Evolutionary conservation across 805 yeast species (phyloP).

Genomic region (Metschnikowia lochheadii): DNA sequence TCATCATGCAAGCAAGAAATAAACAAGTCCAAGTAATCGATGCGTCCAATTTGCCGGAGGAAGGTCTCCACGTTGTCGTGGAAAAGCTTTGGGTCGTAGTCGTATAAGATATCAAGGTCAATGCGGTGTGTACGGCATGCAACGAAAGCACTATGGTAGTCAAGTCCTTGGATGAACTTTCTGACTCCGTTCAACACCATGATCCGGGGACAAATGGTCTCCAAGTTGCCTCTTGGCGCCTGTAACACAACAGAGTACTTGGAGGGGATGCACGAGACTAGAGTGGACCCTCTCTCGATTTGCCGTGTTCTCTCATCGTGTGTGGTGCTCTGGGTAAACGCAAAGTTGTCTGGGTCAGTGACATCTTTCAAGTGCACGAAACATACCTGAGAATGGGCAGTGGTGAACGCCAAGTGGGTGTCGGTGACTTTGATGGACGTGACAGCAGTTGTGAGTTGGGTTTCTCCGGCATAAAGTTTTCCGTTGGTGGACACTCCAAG

Average conservation of each 20-base stretch:
- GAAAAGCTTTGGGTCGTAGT: constrained; percentile 74
- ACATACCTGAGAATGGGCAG: constrained; percentile 79
- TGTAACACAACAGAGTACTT: constrained; percentile 80
- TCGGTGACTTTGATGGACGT: constrained; percentile 78
- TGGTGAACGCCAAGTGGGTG: constrained; percentile 72
- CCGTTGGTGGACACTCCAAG: constrained; percentile 80
- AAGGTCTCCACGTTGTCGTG: constrained; percentile 59
- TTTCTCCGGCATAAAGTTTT: constrained; percentile 60
- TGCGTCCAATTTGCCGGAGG: constrained; percentile 62
- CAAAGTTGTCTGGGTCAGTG: constrained; percentile 34
- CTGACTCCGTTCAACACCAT: constrained; percentile 86
- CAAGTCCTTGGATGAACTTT: constrained; percentile 50
- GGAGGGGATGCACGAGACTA: constrained; percentile 78
- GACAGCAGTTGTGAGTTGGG: constrained; percentile 63
- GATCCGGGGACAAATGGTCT: constrained; percentile 88
- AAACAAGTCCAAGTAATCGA: constrained; percentile 80
- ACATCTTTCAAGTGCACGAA: constrained; percentile 64
- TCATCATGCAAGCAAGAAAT: constrained; percentile 82
- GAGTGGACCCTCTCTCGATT: constrained; percentile 87
- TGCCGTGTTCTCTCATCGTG: constrained; percentile 81
- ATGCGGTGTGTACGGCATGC: constrained; percentile 89
- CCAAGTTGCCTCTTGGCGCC: constrained; percentile 95
- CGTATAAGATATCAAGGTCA: constrained; percentile 84
- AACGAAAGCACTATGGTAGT: constrained; percentile 70
- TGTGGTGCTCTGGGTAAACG: constrained; percentile 20